Evolutionary conservation across 768 basidiomycete genomes (phyloP), one percentile per base, ranked within the genome.

Genomic region (Xerocomus spinulosus): DNA sequence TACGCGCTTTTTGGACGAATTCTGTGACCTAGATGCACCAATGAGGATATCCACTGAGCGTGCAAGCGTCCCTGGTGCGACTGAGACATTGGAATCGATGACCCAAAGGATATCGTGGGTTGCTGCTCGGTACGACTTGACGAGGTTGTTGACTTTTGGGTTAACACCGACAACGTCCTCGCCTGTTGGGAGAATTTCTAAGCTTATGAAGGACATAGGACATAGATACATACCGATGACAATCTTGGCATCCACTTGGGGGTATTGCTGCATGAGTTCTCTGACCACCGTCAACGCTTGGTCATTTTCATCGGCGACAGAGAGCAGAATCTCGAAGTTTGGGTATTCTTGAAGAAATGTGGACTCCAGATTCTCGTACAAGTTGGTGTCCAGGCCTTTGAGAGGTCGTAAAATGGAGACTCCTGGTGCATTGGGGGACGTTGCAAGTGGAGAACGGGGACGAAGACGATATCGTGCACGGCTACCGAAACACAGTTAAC

Each of bases 141-240:
- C 76, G 39, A 99, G 83, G 67, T 98, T 98, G 73, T 97, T 97
- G 58, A 98, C 86, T 74, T 98, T 98, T 1, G 96, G 96, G 57
- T 99, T 99, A 23, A 91, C 83, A 5, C 95, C 94, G 17, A 95
- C 85, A 38, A 77, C 64, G 52, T 88, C 83, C 59, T 90, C 85
- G 40, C 92, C 92, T 92, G 55, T 5, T 37, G 42, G 24, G 38
- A 29, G 41, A 50, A 32, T 14, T 21, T n/a, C 14, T 51, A 15
- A 48, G 36, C 47, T 37, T 24, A 15, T 34, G 29, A 34, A 17
- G 49, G 9, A 47, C 35, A 25, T 20, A 9, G 39, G 35, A 33
- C 39, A 21, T 20, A 29, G 25, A 35, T 9, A 61, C 78, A 44
- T 59, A 92, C 95, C 89, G 42, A 92, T 77, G 48, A 94, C 73